phyloP scores from a whole-genome alignment of 2,329 filamentous ascomycete species.

The Penicillium sp. region DNA sequence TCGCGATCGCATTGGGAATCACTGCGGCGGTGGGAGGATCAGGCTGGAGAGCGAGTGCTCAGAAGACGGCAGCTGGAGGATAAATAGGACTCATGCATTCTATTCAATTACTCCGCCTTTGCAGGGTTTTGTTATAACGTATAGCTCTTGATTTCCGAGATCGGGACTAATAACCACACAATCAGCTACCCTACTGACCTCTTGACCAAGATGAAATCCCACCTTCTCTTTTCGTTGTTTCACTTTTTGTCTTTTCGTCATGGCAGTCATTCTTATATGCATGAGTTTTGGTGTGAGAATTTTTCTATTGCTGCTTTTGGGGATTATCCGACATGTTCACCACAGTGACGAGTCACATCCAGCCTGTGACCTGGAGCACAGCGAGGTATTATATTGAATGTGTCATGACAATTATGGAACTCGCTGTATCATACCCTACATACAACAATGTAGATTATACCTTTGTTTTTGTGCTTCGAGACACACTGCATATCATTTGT shows the following conservation, averaged over 20 bases:
- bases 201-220: background rate
- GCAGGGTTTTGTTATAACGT: background rate
- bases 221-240: background rate
- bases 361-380: background rate
- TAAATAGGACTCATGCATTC: slow-evolving; percentile 3
- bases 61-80: slow-evolving; percentile 28
- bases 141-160: background rate
- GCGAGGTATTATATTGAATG: background rate
- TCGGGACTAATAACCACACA: background rate
- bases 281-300: background rate
- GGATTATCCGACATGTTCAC: background rate
- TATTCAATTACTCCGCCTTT: background rate
- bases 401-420: background rate
- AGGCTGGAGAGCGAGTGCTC: slow-evolving; percentile 41
- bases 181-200: background rate
- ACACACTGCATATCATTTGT: background rate
- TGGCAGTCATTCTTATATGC: background rate
- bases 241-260: background rate
- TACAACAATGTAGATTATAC: no score
- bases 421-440: slow-evolving; percentile 2
- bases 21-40: slow-evolving; percentile 46
- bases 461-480: background rate
- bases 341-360: background rate
- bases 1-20: slow-evolving; percentile 48
- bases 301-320: background rate